Percentiles rank a stretch among this genome's conserved stretches.
phyloP scores from a whole-genome alignment of 257 asterid species.

The Ophiorrhiza pumila region DNA sequence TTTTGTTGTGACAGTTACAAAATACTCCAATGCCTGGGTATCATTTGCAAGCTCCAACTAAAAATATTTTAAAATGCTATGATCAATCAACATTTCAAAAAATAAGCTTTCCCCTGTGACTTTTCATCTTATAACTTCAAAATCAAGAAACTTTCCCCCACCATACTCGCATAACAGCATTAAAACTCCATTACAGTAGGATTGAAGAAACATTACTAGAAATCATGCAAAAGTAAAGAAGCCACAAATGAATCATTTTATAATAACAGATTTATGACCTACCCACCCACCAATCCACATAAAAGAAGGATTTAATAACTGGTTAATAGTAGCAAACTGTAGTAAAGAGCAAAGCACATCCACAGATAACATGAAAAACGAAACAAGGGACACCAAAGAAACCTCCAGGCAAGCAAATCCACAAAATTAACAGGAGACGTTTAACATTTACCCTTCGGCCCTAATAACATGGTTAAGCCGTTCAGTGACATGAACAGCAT shows the following conservation, averaged over 20 bases:
- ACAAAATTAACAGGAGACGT: neutral
- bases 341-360: neutral
- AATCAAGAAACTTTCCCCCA: neutral
- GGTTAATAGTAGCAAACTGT: neutral
- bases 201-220: neutral
- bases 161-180: neutral
- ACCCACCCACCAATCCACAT: neutral
- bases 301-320: neutral
- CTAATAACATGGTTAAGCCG: slow-evolving; percentile 80
- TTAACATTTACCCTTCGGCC: slow-evolving; percentile 65
- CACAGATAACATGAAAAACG: neutral
- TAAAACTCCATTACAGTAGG: neutral
- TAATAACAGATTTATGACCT: neutral
- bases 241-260: neutral
- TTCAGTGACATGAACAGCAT: slow-evolving; percentile 68
- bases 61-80: neutral
- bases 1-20: neutral
- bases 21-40: neutral
- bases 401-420: neutral
- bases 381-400: neutral
- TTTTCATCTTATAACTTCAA: neutral
- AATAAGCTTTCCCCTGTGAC: neutral
- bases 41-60: neutral
- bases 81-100: neutral
- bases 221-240: neutral